phyloP scores from a whole-genome alignment of 345 rosid species.

The Syzygium oleosum region DNA sequence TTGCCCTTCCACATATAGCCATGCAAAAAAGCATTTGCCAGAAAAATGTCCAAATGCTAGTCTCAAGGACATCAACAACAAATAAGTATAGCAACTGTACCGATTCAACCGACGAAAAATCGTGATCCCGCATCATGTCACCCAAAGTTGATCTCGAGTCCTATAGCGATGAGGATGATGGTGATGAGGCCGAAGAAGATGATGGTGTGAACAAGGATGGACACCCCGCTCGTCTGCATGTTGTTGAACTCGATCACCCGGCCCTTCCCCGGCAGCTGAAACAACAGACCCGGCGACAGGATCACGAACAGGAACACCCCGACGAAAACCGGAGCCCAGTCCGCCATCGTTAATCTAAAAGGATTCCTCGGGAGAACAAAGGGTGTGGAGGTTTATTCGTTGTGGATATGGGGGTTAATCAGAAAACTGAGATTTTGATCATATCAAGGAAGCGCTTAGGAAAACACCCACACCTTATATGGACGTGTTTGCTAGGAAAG shows the following conservation, averaged over 20 bases:
- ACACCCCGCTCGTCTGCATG: neutral
- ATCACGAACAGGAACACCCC: conserved; percentile 76
- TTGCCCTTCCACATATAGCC: neutral
- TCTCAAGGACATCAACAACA: neutral
- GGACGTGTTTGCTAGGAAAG: neutral
- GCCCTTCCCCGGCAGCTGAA: conserved; percentile 39
- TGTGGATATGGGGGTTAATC: neutral
- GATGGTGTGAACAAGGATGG: neutral
- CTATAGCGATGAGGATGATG: conserved; percentile 59
- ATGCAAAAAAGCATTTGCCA: neutral
- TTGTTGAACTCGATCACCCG: neutral
- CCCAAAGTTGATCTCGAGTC: conserved; percentile 78
- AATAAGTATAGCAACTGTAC: neutral
- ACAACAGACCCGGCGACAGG: conserved; percentile 15
- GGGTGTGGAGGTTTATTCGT: neutral
- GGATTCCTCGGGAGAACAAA: neutral
- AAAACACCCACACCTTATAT: neutral
- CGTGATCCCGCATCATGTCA: conserved; percentile 3
- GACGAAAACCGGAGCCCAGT: conserved; percentile 86
- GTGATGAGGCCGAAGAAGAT: conserved; percentile 23
- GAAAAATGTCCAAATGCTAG: neutral
- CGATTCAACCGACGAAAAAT: neutral
- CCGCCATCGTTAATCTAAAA: conserved; percentile 42
- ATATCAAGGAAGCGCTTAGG: neutral
- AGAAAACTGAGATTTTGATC: neutral